Percentiles rank a stretch among this genome's conserved stretches.
Evolutionary conservation across 805 yeast genomes (phyloP).

Genomic region (Myxozyma neotropica): DNA sequence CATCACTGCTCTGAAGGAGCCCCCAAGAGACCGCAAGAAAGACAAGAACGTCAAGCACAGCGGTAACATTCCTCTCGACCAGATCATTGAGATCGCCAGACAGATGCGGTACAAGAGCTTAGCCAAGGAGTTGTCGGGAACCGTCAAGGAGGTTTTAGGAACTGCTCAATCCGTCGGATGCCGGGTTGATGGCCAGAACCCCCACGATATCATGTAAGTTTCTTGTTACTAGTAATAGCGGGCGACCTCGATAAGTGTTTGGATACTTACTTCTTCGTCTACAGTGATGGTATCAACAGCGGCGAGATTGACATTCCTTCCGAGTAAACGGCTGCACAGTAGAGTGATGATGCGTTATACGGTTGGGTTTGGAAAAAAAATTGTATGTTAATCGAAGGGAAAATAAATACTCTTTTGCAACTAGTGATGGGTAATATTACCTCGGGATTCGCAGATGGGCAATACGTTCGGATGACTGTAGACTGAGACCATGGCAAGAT

Average conservation of each 20-base stretch:
- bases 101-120: slow-evolving; percentile 96
- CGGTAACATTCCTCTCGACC: slow-evolving; percentile 97
- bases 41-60: slow-evolving; percentile 99
- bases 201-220: slow-evolving; percentile 82
- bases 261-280: too few relatives aligned
- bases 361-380: slow-evolving; percentile 17
- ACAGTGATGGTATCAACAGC: slow-evolving; percentile 85
- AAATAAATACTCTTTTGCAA: slow-evolving; percentile 15
- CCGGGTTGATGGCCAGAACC: slow-evolving; percentile 99
- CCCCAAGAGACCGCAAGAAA: slow-evolving; percentile 99
- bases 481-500: neutral
- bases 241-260: too few relatives aligned
- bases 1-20: slow-evolving; percentile 98
- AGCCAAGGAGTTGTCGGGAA: slow-evolving; percentile 96
- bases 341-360: slow-evolving; percentile 1
- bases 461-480: neutral
- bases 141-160: slow-evolving; percentile 98
- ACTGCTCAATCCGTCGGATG: slow-evolving; percentile 99
- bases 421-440: neutral
- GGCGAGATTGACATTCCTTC: slow-evolving; percentile 81
- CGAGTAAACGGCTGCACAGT: slow-evolving; percentile 23
- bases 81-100: slow-evolving; percentile 96
- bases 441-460: too few relatives aligned
- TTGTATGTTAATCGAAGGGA: slow-evolving; percentile 27
- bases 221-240: neutral